A percentile compares a stretch with the other conserved stretches of the same genome.
Conservation (phyloP, 306 rosid species). For the Quercus robur region DNA sequence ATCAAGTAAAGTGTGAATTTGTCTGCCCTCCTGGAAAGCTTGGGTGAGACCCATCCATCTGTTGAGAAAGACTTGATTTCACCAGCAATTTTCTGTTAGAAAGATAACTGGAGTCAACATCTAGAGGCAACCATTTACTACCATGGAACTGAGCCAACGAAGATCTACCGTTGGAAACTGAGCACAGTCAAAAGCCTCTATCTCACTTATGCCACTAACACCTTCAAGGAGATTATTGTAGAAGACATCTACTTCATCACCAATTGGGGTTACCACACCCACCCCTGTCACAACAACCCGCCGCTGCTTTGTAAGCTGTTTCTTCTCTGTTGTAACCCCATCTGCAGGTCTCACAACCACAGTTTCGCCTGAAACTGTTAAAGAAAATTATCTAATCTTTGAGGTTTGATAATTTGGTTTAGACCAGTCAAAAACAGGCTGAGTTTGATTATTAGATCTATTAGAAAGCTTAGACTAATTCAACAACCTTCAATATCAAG, state of each 20-base stretch:
- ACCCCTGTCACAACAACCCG: conserved; percentile 93
- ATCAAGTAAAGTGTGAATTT: conserved; percentile 94
- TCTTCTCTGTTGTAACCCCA: conserved; percentile 56
- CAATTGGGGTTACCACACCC: conserved; percentile 92
- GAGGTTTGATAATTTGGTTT: neutral
- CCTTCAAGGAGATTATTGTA: conserved; percentile 92
- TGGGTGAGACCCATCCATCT: conserved; percentile 96
- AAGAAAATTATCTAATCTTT: conserved; percentile 27
- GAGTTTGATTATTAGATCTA: too few species aligned
- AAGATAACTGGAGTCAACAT: neutral
- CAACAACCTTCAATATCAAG: too few species aligned
- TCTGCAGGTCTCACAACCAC: conserved; percentile 73
- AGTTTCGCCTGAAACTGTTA: conserved; percentile 18
- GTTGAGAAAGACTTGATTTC: conserved; percentile 90
- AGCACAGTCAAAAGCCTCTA: conserved; percentile 89
- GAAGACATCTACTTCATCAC: conserved; percentile 81
- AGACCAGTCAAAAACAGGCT: too few species aligned
- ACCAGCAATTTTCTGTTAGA: conserved; percentile 81
- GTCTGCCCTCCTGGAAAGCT: conserved; percentile 83
- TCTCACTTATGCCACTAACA: conserved; percentile 92
- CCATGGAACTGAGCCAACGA: conserved; percentile 23
- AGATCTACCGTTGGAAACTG: conserved; percentile 71
- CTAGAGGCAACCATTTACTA: neutral
- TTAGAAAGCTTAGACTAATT: too few species aligned
- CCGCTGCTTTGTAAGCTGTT: conserved; percentile 64